These are phyloP conservation scores for Scorias spongiosa DNA, from an alignment of 2,329 filamentous ascomycete species.

Conservation along the genomic window DNA sequence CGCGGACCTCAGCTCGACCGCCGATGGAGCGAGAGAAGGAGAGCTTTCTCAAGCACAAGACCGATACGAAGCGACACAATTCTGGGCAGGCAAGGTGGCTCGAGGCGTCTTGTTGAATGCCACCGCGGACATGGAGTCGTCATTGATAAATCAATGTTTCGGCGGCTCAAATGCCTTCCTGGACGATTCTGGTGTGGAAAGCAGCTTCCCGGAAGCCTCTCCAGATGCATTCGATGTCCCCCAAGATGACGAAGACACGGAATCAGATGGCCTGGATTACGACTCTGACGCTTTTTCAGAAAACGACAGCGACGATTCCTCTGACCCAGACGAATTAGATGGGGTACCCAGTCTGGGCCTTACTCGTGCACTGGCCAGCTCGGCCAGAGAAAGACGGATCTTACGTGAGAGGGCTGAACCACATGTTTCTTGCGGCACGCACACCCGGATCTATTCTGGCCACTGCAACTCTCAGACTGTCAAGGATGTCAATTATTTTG, in stretches of 20 bases:
- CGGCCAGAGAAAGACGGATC: conserved; percentile 32
- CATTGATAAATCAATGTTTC: conserved; percentile 44
- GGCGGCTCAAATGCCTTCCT: conserved; percentile 38
- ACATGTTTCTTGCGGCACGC: conserved; percentile 39
- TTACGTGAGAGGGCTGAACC: conserved; percentile 37
- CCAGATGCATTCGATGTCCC: conserved; percentile 14
- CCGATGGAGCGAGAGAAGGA: conserved; percentile 7
- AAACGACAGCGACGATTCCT: conserved; percentile 11
- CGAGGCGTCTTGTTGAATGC: conserved; percentile 44
- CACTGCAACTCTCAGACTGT: conserved; percentile 54
- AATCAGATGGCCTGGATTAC: conserved; percentile 5
- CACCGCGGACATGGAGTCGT: conserved; percentile 39
- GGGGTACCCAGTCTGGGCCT: conserved; percentile 18
- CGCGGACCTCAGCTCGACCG: conserved; percentile 31
- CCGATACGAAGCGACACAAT: conserved; percentile 29
- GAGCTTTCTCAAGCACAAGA: conserved; percentile 24
- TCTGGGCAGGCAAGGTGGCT: conserved; percentile 46
- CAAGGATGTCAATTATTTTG: conserved; percentile 56
- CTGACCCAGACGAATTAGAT: conserved; percentile 20
- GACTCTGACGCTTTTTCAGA: conserved; percentile 12
- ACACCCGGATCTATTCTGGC: conserved; percentile 43
- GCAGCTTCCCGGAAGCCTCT: conserved; percentile 4
- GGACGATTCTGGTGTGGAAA: conserved; percentile 8
- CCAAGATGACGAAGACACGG: conserved; percentile 9
- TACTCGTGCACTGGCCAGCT: conserved; percentile 28